phyloP scores from a whole-genome alignment of 2,329 filamentous ascomycete genomes.

The Fusarium palustre region DNA sequence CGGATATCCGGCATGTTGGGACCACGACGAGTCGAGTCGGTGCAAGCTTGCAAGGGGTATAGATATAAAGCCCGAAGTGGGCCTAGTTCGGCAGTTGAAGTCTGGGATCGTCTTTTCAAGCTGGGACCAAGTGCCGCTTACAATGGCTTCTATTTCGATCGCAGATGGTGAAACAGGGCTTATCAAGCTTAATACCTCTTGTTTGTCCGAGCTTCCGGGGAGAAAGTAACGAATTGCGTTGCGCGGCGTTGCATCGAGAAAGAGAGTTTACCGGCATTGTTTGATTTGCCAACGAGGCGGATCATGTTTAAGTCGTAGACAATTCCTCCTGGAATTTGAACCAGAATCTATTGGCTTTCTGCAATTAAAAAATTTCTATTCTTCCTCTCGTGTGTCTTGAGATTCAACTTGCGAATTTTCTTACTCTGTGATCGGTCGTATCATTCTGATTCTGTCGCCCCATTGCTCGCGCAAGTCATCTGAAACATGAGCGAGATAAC shows the following conservation, averaged over 20 bases:
- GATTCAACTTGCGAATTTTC: background rate
- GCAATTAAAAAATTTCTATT: background rate
- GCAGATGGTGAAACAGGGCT: constrained; percentile 7
- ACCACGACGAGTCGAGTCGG: background rate
- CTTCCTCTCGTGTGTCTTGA: background rate
- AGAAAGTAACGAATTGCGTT: background rate
- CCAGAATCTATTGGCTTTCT: fast-evolving
- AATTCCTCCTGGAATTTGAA: too few species aligned
- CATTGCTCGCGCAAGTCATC: background rate
- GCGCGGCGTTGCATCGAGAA: background rate
- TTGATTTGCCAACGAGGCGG: background rate
- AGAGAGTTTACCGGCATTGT: background rate
- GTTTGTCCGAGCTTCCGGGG: background rate
- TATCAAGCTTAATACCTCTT: background rate
- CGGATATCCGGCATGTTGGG: background rate
- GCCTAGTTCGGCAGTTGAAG: constrained; percentile 19
- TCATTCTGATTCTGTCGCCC: background rate
- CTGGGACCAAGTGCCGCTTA: background rate
- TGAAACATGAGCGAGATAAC: background rate
- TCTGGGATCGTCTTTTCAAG: background rate
- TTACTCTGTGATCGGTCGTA: too few species aligned
- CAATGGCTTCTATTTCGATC: background rate
- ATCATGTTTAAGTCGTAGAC: background rate
- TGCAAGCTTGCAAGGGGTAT: constrained; percentile 1
- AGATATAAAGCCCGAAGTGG: background rate